These are phyloP conservation scores for Cladophialophora yegresii DNA, from an alignment of 2,329 filamentous ascomycete genomes.

Conservation along the genomic window DNA sequence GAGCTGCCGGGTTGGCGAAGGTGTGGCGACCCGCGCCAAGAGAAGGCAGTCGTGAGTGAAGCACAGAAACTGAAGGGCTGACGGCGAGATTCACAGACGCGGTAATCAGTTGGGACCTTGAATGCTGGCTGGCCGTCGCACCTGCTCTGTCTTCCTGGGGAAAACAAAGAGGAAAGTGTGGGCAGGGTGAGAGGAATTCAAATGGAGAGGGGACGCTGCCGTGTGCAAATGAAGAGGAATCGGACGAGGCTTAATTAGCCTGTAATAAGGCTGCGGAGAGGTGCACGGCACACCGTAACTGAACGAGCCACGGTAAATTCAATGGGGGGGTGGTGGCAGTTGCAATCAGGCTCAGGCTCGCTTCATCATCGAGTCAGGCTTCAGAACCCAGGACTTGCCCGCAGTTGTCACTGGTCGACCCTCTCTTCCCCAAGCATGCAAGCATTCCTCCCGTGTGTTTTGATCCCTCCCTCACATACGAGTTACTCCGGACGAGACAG, in stretches of 20 bases:
- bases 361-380: slow-evolving; percentile 18
- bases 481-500: no score
- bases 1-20: slow-evolving; percentile 6
- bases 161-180: slow-evolving; percentile 12
- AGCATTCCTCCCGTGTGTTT: slow-evolving; percentile 4
- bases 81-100: slow-evolving; percentile 4
- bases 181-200: slow-evolving; percentile 22
- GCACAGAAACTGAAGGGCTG: not conserved
- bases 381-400: slow-evolving; percentile 9
- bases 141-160: not conserved
- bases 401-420: slow-evolving; percentile 2
- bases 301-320: slow-evolving; percentile 11
- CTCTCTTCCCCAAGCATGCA: slow-evolving; percentile 9
- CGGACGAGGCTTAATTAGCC: slow-evolving; percentile 34
- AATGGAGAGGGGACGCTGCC: slow-evolving; percentile 19
- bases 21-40: slow-evolving; percentile 11
- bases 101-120: not conserved
- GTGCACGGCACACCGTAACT: slow-evolving; percentile 11
- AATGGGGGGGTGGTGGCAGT: slow-evolving; percentile 11
- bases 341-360: slow-evolving; percentile 15
- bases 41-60: not conserved
- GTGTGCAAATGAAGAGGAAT: slow-evolving; percentile 18
- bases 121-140: not conserved
- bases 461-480: slow-evolving; percentile 1
- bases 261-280: slow-evolving; percentile 32